These are phyloP conservation scores for Vaccinium darrowii DNA, from an alignment of 148 eudicot species.

Conservation along the genomic window DNA sequence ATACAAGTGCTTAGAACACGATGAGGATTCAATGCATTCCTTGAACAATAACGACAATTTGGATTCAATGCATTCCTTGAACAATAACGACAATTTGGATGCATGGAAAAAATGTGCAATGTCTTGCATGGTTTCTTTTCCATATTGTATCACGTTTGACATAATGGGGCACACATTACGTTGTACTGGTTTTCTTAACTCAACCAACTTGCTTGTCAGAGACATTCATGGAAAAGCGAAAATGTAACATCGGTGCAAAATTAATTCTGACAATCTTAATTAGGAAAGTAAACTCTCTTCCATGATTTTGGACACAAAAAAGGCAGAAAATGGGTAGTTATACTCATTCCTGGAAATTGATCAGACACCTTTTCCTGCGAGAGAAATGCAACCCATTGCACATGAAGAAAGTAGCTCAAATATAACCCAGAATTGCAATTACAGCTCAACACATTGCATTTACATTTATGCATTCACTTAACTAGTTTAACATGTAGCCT, in stretches of 20 bases:
- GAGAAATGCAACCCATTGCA: background rate
- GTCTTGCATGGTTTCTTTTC: background rate
- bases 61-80: background rate
- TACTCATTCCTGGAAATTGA: background rate
- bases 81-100: background rate
- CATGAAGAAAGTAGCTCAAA: background rate
- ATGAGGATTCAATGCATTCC: background rate
- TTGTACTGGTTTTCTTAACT: background rate
- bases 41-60: background rate
- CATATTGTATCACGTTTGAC: background rate
- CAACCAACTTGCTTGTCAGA: background rate
- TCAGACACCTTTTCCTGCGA: background rate
- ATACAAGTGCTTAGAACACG: background rate
- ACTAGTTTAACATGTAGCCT: background rate
- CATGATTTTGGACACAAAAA: background rate
- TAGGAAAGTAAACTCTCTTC: background rate
- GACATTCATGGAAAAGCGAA: background rate
- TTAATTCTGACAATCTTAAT: background rate
- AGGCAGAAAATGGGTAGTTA: background rate
- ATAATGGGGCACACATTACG: background rate
- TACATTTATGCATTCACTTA: background rate
- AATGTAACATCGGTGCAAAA: background rate
- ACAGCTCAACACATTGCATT: background rate
- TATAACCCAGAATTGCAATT: background rate
- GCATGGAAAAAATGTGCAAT: background rate